Percentiles rank a stretch among this genome's conserved stretches.
phyloP scores from a whole-genome alignment of 768 basidiomycete genomes.

The Artomyces pyxidatus region DNA sequence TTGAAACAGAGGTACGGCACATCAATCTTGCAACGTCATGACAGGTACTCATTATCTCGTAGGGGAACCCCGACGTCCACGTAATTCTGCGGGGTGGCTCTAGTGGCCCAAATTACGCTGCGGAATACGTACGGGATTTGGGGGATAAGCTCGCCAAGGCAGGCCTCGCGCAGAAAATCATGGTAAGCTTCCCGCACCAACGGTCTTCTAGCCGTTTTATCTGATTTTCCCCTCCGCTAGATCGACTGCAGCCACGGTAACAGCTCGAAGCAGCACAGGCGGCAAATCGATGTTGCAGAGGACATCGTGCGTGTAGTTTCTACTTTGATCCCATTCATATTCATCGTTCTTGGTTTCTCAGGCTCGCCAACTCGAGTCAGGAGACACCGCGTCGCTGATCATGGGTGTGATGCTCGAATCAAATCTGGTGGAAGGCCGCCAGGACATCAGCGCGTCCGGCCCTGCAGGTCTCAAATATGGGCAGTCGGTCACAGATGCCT shows the following conservation, averaged over 20 bases:
- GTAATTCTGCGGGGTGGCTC: constrained; percentile 90
- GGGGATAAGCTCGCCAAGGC: constrained; percentile 73
- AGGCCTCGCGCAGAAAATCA: constrained; percentile 69
- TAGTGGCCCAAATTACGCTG: constrained; percentile 82
- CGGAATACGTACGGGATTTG: constrained; percentile 71
- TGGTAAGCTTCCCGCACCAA: constrained; percentile 46
- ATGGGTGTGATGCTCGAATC: constrained; percentile 97
- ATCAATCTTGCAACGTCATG: not conserved
- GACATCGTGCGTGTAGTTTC: constrained; percentile 58
- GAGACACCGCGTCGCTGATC: constrained; percentile 64
- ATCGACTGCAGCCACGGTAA: constrained; percentile 98
- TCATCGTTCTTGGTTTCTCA: constrained; percentile 24
- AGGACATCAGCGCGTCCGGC: constrained; percentile 72
- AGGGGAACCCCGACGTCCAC: constrained; percentile 91
- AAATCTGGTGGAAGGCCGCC: constrained; percentile 81
- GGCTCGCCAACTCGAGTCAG: constrained; percentile 66
- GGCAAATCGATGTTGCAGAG: constrained; percentile 82
- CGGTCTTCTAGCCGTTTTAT: not conserved
- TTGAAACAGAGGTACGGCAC: constrained; percentile 73
- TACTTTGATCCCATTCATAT: constrained; percentile 3
- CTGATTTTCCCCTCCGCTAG: no score
- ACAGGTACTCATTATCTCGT: not conserved
- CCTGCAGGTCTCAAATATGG: constrained; percentile 72
- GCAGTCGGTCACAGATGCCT: constrained; percentile 83
- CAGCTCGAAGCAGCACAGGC: constrained; percentile 83